Evolutionary conservation across 164 flowering plant species (phyloP), one percentile per base, ranked within the genome.

Genomic region (Chimonanthus salicifolius): DNA sequence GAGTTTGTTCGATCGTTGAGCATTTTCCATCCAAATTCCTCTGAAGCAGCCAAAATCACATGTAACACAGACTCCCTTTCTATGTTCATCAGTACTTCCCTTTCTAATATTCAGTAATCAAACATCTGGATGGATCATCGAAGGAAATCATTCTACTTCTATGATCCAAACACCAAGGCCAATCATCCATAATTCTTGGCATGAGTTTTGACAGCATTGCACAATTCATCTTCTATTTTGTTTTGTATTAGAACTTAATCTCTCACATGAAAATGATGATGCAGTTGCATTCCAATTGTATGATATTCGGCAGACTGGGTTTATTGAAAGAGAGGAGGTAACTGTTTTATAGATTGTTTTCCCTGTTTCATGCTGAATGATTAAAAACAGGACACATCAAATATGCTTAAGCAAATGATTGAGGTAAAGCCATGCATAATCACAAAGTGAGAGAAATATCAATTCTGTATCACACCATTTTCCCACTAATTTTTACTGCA

Each of bases 1-100:
- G 98, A 90, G 51, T 94, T 94, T 77, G 96, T 94, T 43, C 80
- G 90, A 44, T 80, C 92, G 6, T 65, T 92, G 74, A 82, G 89
- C 74, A 62, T 88, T 62, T 92, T 94, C 74, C 98, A 94, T 74
- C 96, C 97, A 18, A 80, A 78, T 74, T 83, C 96, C 44, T 83
- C 94, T 16, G 68, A 76, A 76, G 83, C 74, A 72, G 92, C 88
- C 74, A 94, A 94, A 82, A 79, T 84, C 48, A 71, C 75, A 10
- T 90, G 97, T 91, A 88, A 75, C 89, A 72, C 13, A 47, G n/a
- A 7, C 11, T 68, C n/a, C 70, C 6, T 50, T 1, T 33, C 33
- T 33, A 33, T 33, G 33, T 33, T 33, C 33, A 33, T 33, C 33
- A 33, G 33, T 33, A 33, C 33, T 33, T 33, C 33, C 33, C 33